phyloP scores from a whole-genome alignment of 257 asterid species.

The Solanum paucissectum region DNA sequence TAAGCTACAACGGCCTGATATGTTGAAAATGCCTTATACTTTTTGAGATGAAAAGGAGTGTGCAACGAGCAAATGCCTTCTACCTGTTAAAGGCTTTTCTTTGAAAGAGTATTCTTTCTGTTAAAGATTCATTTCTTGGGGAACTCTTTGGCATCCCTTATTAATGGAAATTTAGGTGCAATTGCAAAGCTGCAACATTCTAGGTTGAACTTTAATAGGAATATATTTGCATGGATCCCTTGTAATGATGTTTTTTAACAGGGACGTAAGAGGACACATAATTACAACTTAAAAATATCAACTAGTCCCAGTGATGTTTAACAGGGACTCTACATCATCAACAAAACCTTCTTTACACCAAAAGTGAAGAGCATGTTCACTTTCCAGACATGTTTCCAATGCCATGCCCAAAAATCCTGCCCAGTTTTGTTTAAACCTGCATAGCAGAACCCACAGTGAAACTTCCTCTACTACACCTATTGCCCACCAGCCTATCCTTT shows the following conservation, averaged over 20 bases:
- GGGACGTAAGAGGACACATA: neutral
- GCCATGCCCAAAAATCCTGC: neutral
- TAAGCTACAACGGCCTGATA: neutral
- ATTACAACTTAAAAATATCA: neutral
- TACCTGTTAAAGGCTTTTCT: neutral
- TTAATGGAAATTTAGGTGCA: neutral
- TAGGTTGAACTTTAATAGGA: neutral
- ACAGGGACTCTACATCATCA: neutral
- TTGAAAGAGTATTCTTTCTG: neutral
- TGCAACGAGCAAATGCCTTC: neutral
- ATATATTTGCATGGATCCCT: neutral
- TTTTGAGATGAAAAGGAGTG: neutral
- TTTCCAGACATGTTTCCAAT: neutral
- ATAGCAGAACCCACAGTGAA: neutral
- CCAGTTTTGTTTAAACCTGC: neutral
- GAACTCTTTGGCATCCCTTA: neutral
- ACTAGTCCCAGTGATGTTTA: neutral
- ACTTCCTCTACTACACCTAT: neutral
- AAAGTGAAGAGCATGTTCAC: neutral
- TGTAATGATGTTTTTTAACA: neutral
- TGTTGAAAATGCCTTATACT: neutral
- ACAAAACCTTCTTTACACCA: neutral
- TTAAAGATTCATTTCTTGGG: neutral
- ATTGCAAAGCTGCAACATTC: neutral
- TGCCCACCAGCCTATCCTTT: neutral